Conservation (phyloP, 2,329 filamentous ascomycete genomes). For the Shiraia sp. region DNA sequence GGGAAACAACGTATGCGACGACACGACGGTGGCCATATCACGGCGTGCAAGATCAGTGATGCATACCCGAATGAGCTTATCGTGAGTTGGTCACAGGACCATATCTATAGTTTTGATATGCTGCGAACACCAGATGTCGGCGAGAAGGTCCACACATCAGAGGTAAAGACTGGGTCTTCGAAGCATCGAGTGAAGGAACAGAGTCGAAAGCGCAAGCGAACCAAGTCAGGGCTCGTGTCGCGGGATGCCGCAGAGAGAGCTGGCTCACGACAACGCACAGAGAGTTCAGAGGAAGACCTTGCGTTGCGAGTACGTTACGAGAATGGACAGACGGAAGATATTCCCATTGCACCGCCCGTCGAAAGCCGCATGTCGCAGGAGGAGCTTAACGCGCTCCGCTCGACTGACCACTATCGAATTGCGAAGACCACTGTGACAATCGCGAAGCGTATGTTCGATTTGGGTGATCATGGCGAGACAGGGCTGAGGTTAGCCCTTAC, state of each 20-base stretch:
- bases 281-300: slow-evolving; percentile 50
- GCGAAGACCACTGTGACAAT: slow-evolving; percentile 60
- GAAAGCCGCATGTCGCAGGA: slow-evolving; percentile 39
- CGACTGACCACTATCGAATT: slow-evolving; percentile 60
- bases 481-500: slow-evolving; percentile 51
- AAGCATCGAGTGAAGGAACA: slow-evolving; percentile 32
- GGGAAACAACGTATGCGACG: slow-evolving; percentile 59
- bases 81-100: slow-evolving; percentile 69
- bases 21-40: slow-evolving; percentile 66
- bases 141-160: slow-evolving; percentile 40
- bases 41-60: slow-evolving; percentile 72
- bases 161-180: slow-evolving; percentile 15
- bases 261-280: slow-evolving; percentile 54
- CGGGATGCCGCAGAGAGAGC: slow-evolving; percentile 48
- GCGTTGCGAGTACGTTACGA: slow-evolving; percentile 62
- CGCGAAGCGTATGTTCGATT: slow-evolving; percentile 59
- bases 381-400: slow-evolving; percentile 53
- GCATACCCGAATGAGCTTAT: slow-evolving; percentile 69
- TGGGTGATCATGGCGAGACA: slow-evolving; percentile 35
- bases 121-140: slow-evolving; percentile 60
- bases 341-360: slow-evolving; percentile 50
- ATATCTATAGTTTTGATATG: slow-evolving; percentile 69
- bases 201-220: slow-evolving; percentile 61
- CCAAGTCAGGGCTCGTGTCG: slow-evolving; percentile 42
- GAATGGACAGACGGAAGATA: slow-evolving; percentile 64